Evolutionary conservation across 306 rosid genomes (phyloP).

Genomic region (Lablab purpureus): DNA sequence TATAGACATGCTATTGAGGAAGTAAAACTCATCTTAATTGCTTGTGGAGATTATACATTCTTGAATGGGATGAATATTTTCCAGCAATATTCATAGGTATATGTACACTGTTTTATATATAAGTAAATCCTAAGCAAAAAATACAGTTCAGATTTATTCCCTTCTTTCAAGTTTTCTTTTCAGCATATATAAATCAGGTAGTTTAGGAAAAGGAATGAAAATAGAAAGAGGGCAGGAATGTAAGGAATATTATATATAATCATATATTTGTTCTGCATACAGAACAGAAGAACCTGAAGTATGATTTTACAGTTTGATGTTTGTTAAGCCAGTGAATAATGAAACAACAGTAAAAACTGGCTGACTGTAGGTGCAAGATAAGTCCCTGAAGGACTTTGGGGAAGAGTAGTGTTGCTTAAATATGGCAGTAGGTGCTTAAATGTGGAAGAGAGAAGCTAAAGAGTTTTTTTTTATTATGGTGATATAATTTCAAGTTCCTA

Average conservation of each 20-base stretch:
- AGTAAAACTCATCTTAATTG: constrained; percentile 23
- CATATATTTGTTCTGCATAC: constrained; percentile 1
- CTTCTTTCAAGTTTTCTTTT: background rate
- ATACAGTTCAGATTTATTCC: background rate
- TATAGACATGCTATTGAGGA: background rate
- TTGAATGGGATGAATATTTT: background rate
- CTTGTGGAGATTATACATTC: constrained; percentile 7
- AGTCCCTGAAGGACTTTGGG: constrained; percentile 3
- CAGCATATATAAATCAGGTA: constrained; percentile 2
- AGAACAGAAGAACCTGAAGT: background rate
- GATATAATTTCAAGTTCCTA: background rate
- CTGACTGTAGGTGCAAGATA: background rate
- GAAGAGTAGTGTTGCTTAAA: constrained; percentile 18
- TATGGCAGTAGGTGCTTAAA: background rate
- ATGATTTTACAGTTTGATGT: constrained; percentile 21
- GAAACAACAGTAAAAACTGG: background rate
- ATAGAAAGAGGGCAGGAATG: background rate
- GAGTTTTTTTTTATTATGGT: background rate
- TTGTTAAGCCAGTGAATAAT: constrained; percentile 20
- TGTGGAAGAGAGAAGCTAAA: background rate
- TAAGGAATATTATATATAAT: background rate
- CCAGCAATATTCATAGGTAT: background rate
- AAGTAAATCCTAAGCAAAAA: background rate
- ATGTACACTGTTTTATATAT: background rate
- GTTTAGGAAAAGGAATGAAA: constrained; percentile 12